Conservation (phyloP, 495 filamentous ascomycete species). For the Aspergillus indologenus region DNA sequence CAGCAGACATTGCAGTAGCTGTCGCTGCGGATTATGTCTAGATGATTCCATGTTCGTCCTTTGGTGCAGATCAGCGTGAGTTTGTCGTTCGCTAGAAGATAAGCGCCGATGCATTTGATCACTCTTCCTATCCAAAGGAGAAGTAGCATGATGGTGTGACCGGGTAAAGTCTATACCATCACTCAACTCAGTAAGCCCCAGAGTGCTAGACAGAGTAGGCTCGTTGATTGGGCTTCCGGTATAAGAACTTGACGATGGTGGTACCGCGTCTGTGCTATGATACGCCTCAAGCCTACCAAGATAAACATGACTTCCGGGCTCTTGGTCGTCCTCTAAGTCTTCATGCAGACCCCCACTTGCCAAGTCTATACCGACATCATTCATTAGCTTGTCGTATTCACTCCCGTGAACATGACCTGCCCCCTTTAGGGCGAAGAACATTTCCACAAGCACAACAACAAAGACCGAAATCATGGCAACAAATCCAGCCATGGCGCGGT, state of each 20-base stretch:
- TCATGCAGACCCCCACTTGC: slow-evolving; percentile 19
- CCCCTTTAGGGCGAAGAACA: slow-evolving; percentile 62
- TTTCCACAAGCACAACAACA: slow-evolving; percentile 71
- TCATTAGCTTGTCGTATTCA: slow-evolving; percentile 45
- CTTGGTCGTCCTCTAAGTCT: slow-evolving; percentile 21
- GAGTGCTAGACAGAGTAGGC: slow-evolving; percentile 3
- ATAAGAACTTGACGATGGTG: not conserved
- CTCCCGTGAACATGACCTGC: slow-evolving; percentile 49
- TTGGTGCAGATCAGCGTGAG: slow-evolving; percentile 17
- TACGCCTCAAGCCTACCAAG: slow-evolving; percentile 20
- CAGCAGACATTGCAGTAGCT: slow-evolving; percentile 73
- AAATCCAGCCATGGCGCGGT: slow-evolving; percentile 72
- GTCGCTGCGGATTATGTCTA: slow-evolving; percentile 49
- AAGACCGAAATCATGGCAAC: slow-evolving; percentile 77
- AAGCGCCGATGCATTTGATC: slow-evolving; percentile 6
- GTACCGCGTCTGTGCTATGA: not conserved
- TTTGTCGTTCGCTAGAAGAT: slow-evolving; percentile 13
- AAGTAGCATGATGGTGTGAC: slow-evolving; percentile 23
- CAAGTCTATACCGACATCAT: slow-evolving; percentile 27
- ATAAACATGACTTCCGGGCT: slow-evolving; percentile 22
- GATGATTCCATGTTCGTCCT: slow-evolving; percentile 21
- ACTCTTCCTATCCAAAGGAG: slow-evolving; percentile 11
- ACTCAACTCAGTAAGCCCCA: not conserved
- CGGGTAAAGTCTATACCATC: slow-evolving; percentile 32
- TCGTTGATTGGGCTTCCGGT: slow-evolving; percentile 7